Base-by-base conservation (phyloP, 805 yeast genomes). In the Yarrowia porcina region DNA sequence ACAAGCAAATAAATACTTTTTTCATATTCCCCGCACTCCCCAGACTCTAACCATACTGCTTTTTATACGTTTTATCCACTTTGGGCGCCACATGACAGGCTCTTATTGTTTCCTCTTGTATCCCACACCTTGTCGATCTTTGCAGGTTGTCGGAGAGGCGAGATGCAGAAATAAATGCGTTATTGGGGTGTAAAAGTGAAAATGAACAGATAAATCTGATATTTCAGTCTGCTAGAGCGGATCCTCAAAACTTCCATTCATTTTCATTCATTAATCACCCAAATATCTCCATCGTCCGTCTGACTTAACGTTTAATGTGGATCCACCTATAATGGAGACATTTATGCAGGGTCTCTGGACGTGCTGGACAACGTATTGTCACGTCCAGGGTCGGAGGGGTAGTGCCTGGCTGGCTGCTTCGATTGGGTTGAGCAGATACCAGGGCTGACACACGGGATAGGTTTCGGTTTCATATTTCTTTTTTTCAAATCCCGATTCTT, bases 281-380 rank as follows among this genome's bases (percentile, higher is more conserved):
- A 25, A 25, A 25, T 25, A 25, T 8, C 28, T 8, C 28, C 28
- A 25, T 8, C 8, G 8, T 8, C 4, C 28, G 28, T 5, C 28
- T 25, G 28, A 25, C 28, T 25, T 44, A 44, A n/a, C 35, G 23
- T 44, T 44, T 28, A 44, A 44, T 44, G 50, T 44, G 50, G 50
- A 44, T 44, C 50, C 50, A 44, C 50, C 50, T 44, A 44, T 44
- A 44, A 44, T 27, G 50, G 50, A 44, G 50, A 44, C 50, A 27
- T 17, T 44, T 44, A 44, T 44, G 50, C 50, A 44, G 50, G 50
- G 50, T 44, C 50, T 44, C 33, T 33, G 13, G n/a, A 28, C 18
- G 3, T 27, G 23, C 33, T 41, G 18, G 45, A 41, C 30, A 15
- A 13, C 17, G 44, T 21, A 21, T 18, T 10, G 8, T 10, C n/a